Percentiles rank a stretch among this genome's conserved stretches.
phyloP scores from a whole-genome alignment of 768 basidiomycete species.

The Amanita pallidorosea region DNA sequence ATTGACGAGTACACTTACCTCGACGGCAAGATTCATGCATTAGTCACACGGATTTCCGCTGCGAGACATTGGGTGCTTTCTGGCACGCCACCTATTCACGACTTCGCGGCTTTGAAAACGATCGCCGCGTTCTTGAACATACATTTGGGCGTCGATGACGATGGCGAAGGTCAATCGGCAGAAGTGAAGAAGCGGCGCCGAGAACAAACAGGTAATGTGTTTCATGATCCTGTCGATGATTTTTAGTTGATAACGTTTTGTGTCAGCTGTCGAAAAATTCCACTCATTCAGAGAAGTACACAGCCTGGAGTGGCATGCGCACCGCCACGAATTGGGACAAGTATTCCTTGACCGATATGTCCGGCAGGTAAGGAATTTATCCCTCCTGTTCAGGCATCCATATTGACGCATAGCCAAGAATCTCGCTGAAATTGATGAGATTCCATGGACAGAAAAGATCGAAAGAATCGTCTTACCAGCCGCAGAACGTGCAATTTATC shows the following conservation, averaged over 20 bases:
- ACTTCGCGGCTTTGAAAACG: slow-evolving; percentile 84
- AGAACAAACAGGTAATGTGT: slow-evolving; percentile 66
- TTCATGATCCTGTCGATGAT: neutral
- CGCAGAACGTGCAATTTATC: slow-evolving; percentile 88
- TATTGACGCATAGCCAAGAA: slow-evolving; percentile 41
- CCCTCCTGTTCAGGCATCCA: neutral
- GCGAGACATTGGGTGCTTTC: slow-evolving; percentile 93
- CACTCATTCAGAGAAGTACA: slow-evolving; percentile 95
- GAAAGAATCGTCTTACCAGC: slow-evolving; percentile 71
- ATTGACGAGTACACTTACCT: slow-evolving; percentile 95
- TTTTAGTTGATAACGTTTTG: neutral
- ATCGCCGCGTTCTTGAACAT: slow-evolving; percentile 82
- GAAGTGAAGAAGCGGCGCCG: slow-evolving; percentile 71
- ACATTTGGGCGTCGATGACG: slow-evolving; percentile 90
- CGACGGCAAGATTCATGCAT: slow-evolving; percentile 65
- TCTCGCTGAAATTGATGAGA: slow-evolving; percentile 94
- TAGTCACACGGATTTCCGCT: slow-evolving; percentile 68
- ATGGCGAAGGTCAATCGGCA: slow-evolving; percentile 65
- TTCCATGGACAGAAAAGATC: slow-evolving; percentile 61
- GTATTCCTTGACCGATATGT: slow-evolving; percentile 73
- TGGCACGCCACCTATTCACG: slow-evolving; percentile 87
- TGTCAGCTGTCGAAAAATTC: slow-evolving; percentile 77
- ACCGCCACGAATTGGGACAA: slow-evolving; percentile 77
- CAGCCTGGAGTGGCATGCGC: slow-evolving; percentile 85
- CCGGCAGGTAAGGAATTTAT: slow-evolving; percentile 50